A percentile compares a stretch with the other conserved stretches of the same genome.
Evolutionary conservation across 1,284 basidiomycete genomes (phyloP).

Genomic region (Lentinus polychrous): DNA sequence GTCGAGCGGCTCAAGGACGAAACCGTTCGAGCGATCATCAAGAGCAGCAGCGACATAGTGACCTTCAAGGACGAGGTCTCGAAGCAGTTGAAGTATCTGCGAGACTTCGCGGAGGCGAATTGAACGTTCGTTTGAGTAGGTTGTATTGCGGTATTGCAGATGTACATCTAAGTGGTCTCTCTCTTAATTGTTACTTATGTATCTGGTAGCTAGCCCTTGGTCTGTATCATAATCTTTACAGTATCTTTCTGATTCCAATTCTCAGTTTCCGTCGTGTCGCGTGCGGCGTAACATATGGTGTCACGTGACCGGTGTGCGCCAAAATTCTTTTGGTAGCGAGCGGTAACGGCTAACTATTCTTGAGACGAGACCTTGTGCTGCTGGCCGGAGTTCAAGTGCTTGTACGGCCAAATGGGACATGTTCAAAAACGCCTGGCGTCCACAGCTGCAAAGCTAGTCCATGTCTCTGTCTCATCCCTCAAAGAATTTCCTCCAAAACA

Average conservation of each 20-base stretch:
- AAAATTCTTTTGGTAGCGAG: not conserved
- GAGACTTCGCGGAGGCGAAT: slow-evolving; percentile 34
- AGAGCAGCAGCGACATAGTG: slow-evolving; percentile 63
- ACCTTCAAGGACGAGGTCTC: slow-evolving; percentile 73
- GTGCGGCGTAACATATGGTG: too few species aligned
- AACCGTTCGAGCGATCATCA: slow-evolving; percentile 70
- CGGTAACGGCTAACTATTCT: not conserved
- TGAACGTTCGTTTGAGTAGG: too few species aligned
- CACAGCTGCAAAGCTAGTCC: slow-evolving; percentile 48
- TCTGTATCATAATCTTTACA: too few species aligned
- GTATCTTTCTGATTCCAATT: too few species aligned
- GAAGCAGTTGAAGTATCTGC: slow-evolving; percentile 55
- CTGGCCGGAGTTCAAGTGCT: slow-evolving; percentile 9
- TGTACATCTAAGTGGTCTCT: too few species aligned
- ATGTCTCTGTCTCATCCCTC: slow-evolving; percentile 48
- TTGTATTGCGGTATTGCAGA: too few species aligned
- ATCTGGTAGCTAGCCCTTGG: too few species aligned
- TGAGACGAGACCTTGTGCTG: slow-evolving; percentile 2
- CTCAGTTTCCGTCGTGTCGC: too few species aligned
- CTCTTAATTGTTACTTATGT: too few species aligned
- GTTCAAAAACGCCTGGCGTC: slow-evolving; percentile 52
- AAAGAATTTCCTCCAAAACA: slow-evolving; percentile 59
- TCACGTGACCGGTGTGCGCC: not conserved
- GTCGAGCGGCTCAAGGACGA: slow-evolving; percentile 66
- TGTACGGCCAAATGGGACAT: slow-evolving; percentile 42